phyloP scores from a whole-genome alignment of 257 asterid genomes.

The Solanum lycopersicoides region DNA sequence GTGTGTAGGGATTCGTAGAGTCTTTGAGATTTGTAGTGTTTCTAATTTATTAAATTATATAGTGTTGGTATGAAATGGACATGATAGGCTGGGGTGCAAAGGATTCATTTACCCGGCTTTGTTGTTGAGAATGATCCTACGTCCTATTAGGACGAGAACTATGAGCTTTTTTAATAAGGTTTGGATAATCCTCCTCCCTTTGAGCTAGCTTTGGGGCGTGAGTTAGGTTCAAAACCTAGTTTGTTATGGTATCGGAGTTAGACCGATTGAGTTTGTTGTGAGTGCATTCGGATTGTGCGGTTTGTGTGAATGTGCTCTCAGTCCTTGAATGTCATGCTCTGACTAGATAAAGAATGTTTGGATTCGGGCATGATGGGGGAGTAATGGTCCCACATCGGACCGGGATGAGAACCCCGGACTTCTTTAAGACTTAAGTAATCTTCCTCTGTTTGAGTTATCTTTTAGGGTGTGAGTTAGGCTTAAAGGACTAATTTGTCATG shows the following conservation, averaged over 20 bases:
- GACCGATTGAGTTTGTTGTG: not conserved
- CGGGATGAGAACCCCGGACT: not conserved
- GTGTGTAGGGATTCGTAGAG: not conserved
- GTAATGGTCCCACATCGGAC: not conserved
- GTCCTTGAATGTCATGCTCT: not conserved
- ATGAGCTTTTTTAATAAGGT: not conserved
- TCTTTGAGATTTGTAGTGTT: not conserved
- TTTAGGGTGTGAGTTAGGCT: not conserved
- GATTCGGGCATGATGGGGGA: not conserved
- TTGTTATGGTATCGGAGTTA: not conserved
- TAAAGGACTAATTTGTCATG: not conserved
- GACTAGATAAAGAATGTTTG: not conserved
- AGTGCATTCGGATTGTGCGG: not conserved
- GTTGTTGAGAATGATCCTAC: not conserved
- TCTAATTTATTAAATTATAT: not conserved
- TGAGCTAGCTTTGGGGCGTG: not conserved
- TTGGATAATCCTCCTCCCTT: not conserved
- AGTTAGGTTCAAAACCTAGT: not conserved
- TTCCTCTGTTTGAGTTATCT: not conserved
- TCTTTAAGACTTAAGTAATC: not conserved
- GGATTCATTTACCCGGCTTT: not conserved
- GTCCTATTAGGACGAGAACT: not conserved
- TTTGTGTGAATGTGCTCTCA: not conserved
- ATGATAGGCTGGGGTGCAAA: not conserved
- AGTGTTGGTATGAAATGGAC: not conserved